Evolutionary conservation across 768 basidiomycete genomes (phyloP), one percentile per base, ranked within the genome.

Genomic region (Lactarius evosmus): DNA sequence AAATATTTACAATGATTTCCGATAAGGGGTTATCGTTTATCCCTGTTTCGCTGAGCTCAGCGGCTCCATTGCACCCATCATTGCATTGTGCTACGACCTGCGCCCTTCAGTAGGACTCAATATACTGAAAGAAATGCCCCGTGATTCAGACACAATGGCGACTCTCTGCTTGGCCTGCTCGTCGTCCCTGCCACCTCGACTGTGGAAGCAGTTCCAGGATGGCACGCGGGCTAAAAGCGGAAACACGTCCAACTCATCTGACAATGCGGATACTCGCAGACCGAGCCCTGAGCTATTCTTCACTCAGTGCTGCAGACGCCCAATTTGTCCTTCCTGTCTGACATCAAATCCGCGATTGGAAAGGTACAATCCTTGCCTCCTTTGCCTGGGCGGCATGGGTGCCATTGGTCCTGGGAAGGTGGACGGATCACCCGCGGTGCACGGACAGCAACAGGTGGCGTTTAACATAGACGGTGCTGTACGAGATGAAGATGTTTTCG

Each of bases 321-420:
- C 82, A 4, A 91, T 92, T 57, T 92, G 90, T 67, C 76, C 79
- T 7, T 60, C 71, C 2, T 92, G 90, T 70, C 74, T 87, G 25
- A 60, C 72, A 2, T 71, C 75, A 3, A 91, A 90, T 70, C 85
- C 87, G 0, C 81, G 90, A 19, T 77, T 91, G 25, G 75, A 78
- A 36, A 77, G 84, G 61, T 91, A 91, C 70, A 76, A 90, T 70
- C 90, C 90, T 7, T 92, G 90, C 72, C 74, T 92, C 19, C 78
- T 79, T 7, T 91, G 89, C 70, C 78, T 89, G 2, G 82, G 79
- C 14, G 87, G 87, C 2, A 80, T 85, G 2, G 78, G 72, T 17
- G 79, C 80, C 7, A 71, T 76, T 17, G 58, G 63, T 17, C 64
- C 71, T 16, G 65, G 69, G 32, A 67, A 62, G n/a, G 36, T 66